Evolutionary conservation across 768 basidiomycete species (phyloP).

Genomic region (Gyrodon lividus): DNA sequence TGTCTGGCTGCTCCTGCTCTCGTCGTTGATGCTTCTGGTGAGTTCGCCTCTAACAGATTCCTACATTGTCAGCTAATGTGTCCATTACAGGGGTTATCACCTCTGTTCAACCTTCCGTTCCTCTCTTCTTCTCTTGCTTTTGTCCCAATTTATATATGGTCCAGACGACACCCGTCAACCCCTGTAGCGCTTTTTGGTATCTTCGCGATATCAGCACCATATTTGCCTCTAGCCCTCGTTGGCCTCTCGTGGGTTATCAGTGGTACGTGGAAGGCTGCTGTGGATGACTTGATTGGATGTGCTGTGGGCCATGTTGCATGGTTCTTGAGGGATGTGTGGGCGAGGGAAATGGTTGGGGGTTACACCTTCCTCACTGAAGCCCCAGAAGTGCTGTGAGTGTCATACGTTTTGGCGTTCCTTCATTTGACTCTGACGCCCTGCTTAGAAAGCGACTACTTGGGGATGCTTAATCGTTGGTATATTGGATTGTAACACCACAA

Average conservation of each 20-base stretch:
- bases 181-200: constrained; percentile 97
- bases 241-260: constrained; percentile 81
- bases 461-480: constrained; percentile 36
- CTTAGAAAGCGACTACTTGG: constrained; percentile 67
- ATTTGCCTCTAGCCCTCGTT: constrained; percentile 90
- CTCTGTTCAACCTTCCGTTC: constrained; percentile 89
- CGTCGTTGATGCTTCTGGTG: constrained; percentile 83
- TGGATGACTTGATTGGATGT: constrained; percentile 80
- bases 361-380: constrained; percentile 70
- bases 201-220: constrained; percentile 92
- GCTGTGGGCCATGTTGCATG: constrained; percentile 84
- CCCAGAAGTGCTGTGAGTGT: constrained; percentile 64
- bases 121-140: constrained; percentile 91
- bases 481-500: constrained; percentile 6
- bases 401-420: neutral
- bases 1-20: constrained; percentile 88
- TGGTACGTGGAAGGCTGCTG: constrained; percentile 82
- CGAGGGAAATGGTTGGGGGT: constrained; percentile 82
- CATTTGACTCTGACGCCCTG: constrained; percentile 1
- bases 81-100: constrained; percentile 63
- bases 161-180: constrained; percentile 87
- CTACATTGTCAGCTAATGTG: neutral
- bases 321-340: constrained; percentile 86
- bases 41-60: constrained; percentile 19
- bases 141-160: constrained; percentile 97